Percentiles rank a stretch among this genome's conserved stretches.
Conservation (phyloP, 2,329 filamentous ascomycete species). For the Fusarium coffeatum region DNA sequence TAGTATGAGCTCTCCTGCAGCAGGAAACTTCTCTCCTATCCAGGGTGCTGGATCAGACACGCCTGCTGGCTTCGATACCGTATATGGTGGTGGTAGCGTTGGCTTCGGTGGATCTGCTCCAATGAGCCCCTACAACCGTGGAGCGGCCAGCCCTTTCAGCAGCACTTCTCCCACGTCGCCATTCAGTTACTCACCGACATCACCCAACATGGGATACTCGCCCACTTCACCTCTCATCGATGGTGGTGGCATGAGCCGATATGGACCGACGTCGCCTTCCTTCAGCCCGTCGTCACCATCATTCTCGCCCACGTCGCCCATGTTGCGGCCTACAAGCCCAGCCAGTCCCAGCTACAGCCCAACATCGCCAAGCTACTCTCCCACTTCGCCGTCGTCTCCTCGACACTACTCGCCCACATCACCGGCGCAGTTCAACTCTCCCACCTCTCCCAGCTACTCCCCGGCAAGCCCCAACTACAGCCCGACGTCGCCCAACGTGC, state of each 20-base stretch:
- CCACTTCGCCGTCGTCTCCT: constrained; percentile 68
- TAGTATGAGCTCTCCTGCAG: constrained; percentile 71
- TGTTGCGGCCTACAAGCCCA: constrained; percentile 65
- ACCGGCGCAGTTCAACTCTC: constrained; percentile 77
- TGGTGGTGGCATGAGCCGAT: constrained; percentile 61
- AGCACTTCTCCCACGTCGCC: constrained; percentile 75
- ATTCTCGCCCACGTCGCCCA: constrained; percentile 72
- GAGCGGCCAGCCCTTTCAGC: constrained; percentile 79
- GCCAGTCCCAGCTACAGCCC: constrained; percentile 72
- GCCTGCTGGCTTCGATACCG: constrained; percentile 72
- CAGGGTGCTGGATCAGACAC: constrained; percentile 78
- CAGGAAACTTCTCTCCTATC: constrained; percentile 80
- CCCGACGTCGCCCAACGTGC: constrained; percentile 71
- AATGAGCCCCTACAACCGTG: constrained; percentile 73
- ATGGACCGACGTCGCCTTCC: constrained; percentile 66
- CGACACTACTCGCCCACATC: constrained; percentile 76
- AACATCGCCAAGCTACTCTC: constrained; percentile 73
- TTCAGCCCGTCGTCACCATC: constrained; percentile 73
- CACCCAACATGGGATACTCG: constrained; percentile 78
- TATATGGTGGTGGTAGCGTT: constrained; percentile 63
- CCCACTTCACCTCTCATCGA: constrained; percentile 78
- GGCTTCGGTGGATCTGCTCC: constrained; percentile 60
- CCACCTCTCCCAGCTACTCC: constrained; percentile 78
- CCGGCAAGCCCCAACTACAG: constrained; percentile 78
- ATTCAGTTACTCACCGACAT: constrained; percentile 80